Percentiles rank a stretch among this genome's conserved stretches.
Conservation (phyloP, 2,329 filamentous ascomycete species). For the Pseudogymnoascus sp. region DNA sequence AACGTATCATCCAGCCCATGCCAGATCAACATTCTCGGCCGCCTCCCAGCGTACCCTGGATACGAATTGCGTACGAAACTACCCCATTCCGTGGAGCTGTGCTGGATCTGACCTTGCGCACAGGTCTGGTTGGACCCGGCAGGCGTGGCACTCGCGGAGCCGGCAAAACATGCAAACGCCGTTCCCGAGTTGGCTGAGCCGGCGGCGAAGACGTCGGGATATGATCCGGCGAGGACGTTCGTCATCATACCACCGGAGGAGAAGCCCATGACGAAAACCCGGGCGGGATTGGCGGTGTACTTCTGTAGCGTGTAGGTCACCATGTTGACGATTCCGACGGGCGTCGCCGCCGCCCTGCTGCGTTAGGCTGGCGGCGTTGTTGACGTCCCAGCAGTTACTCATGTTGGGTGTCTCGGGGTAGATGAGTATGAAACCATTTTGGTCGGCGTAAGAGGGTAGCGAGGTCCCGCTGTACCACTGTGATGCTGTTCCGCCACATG, state of each 20-base stretch:
- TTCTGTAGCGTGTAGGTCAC: slow-evolving; percentile 41
- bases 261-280: slow-evolving; percentile 43
- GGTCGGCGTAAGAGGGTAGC: slow-evolving; percentile 45
- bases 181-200: slow-evolving; percentile 35
- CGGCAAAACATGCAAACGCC: slow-evolving; percentile 31
- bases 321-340: slow-evolving; percentile 49
- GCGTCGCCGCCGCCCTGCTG: slow-evolving; percentile 50
- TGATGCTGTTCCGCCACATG: slow-evolving; percentile 47
- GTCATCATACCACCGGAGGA: slow-evolving; percentile 39
- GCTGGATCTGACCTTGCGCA: slow-evolving; percentile 27
- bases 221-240: slow-evolving; percentile 38
- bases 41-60: slow-evolving; percentile 29
- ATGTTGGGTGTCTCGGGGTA: slow-evolving; percentile 46
- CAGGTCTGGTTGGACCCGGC: slow-evolving; percentile 47
- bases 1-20: slow-evolving; percentile 31
- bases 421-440: slow-evolving; percentile 51
- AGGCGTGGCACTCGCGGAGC: slow-evolving; percentile 34
- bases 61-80: slow-evolving; percentile 35
- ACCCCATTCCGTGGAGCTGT: slow-evolving; percentile 39
- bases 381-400: slow-evolving; percentile 53
- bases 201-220: slow-evolving; percentile 39
- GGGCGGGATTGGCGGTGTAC: slow-evolving; percentile 43
- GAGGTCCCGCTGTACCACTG: slow-evolving; percentile 44
- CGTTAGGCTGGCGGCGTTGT: slow-evolving; percentile 41
- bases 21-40: slow-evolving; percentile 34